These are phyloP conservation scores for Chlamydomonas incerta DNA, from an alignment of 139 green algal genomes.

Conservation along the genomic window DNA sequence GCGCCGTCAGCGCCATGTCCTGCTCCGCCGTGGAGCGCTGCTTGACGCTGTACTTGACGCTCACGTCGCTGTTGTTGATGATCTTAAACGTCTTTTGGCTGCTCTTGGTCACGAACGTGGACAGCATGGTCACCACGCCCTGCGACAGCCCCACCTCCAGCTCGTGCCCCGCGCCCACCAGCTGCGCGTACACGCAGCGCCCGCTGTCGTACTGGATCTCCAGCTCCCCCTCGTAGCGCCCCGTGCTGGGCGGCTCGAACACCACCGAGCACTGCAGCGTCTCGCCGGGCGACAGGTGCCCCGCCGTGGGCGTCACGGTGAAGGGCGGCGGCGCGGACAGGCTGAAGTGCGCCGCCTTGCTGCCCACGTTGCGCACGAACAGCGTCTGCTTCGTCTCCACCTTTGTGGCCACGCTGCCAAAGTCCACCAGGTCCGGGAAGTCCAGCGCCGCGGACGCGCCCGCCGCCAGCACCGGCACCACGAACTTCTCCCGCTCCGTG, in stretches of 20 bases:
- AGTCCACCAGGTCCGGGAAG: conserved; percentile 76
- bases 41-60: conserved; percentile 62
- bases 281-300: conserved; percentile 69
- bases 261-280: conserved; percentile 65
- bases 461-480: conserved; percentile 73
- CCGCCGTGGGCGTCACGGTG: conserved; percentile 62
- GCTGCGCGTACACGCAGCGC: conserved; percentile 42
- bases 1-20: conserved; percentile 23
- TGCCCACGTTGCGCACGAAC: conserved; percentile 80
- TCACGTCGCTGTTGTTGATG: conserved; percentile 58
- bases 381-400: conserved; percentile 55
- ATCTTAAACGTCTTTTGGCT: conserved; percentile 76
- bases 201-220: conserved; percentile 71
- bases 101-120: conserved; percentile 80
- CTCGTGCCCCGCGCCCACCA: conserved; percentile 66
- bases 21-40: conserved; percentile 39
- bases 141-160: conserved; percentile 70
- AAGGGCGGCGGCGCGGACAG: conserved; percentile 67
- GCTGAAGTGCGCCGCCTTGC: conserved; percentile 65
- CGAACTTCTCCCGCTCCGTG: conserved; percentile 88
- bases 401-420: conserved; percentile 59
- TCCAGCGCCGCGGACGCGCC: conserved; percentile 72
- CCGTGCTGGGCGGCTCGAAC: conserved; percentile 61
- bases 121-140: conserved; percentile 61
- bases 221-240: conserved; percentile 64